phyloP scores from a whole-genome alignment of 176 grass and related monocot species.

The Elymus sibiricus region DNA sequence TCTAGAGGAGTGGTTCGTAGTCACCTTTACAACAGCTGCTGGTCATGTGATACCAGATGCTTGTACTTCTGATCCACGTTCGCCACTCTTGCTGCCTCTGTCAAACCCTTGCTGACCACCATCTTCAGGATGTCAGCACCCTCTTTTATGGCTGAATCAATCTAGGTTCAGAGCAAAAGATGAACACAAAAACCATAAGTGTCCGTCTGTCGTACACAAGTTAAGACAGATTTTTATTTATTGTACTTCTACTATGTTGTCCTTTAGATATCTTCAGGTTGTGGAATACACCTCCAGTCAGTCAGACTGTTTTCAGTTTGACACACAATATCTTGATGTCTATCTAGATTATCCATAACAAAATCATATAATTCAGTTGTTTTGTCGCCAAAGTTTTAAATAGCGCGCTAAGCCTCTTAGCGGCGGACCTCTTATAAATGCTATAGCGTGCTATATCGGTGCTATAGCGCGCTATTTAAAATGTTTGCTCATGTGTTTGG shows the following conservation, averaged over 20 bases:
- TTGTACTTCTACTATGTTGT: neutral
- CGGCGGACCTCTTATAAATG: no score
- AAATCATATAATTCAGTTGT: neutral
- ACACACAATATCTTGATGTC: neutral
- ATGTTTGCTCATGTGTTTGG: no score
- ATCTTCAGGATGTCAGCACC: constrained; percentile 64
- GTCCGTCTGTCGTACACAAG: neutral
- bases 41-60: constrained; percentile 57
- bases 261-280: neutral
- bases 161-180: constrained; percentile 45
- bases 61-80: constrained; percentile 89
- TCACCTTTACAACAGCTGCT: constrained; percentile 28
- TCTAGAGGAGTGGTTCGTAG: neutral
- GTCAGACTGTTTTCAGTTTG: neutral
- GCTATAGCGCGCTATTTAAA: no score
- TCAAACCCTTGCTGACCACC: constrained; percentile 62
- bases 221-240: neutral
- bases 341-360: neutral
- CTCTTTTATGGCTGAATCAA: constrained; percentile 77
- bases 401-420: no score
- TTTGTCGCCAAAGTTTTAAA: no score
- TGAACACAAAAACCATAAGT: neutral
- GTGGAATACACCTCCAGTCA: neutral
- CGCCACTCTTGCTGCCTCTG: constrained; percentile 41
- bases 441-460: no score